phyloP scores from a whole-genome alignment of 2,329 filamentous ascomycete genomes.

The Exophiala spinifera region DNA sequence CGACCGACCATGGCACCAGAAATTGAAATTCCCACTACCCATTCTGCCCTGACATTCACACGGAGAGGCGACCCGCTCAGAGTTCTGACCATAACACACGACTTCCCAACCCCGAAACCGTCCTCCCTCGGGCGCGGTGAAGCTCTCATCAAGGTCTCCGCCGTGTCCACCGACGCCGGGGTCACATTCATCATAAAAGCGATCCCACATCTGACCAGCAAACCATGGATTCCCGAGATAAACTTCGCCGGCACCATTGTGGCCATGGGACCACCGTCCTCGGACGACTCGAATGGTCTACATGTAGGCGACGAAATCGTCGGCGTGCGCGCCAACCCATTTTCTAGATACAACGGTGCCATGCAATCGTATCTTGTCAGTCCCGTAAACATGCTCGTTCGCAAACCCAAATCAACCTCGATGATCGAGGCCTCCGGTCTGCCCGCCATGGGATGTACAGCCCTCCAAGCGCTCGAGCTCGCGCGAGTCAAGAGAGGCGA shows the following conservation, averaged over 20 bases:
- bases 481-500: conserved; percentile 1
- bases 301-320: conserved; percentile 6
- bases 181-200: neutral
- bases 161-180: conserved; percentile 4
- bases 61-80: conserved; percentile 2
- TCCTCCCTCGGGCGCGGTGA: conserved; percentile 1
- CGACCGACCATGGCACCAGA: neutral
- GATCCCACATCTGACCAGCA: conserved; percentile 9
- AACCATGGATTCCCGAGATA: conserved; percentile 12
- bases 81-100: conserved; percentile 12
- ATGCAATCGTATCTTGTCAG: conserved; percentile 12
- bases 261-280: neutral
- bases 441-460: conserved; percentile 2
- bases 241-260: conserved; percentile 15
- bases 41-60: conserved; percentile 11
- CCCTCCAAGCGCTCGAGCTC: neutral
- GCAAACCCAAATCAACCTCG: neutral
- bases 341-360: conserved; percentile 5
- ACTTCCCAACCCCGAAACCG: conserved; percentile 1
- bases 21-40: conserved; percentile 1
- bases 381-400: neutral
- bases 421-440: conserved; percentile 10
- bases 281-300: neutral
- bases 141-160: conserved; percentile 16
- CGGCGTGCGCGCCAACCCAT: conserved; percentile 2